A percentile compares a stretch with the other conserved stretches of the same genome.
phyloP scores from a whole-genome alignment of 768 basidiomycete genomes.

The Scleroderma citrinum region DNA sequence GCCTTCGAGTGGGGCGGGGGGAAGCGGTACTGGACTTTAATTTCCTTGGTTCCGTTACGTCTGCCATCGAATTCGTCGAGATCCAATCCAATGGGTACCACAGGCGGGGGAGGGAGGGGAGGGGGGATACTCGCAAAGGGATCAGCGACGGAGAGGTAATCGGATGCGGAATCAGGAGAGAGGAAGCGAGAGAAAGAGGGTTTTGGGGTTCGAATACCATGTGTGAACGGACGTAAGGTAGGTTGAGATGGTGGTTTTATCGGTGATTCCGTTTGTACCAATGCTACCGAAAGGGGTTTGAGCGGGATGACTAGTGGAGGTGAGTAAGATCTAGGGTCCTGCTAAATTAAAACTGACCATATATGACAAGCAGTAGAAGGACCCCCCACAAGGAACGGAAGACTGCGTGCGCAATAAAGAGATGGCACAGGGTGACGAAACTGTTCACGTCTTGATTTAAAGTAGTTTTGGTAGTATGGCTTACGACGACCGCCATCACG shows the following conservation, averaged over 20 bases:
- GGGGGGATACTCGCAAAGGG: slow-evolving; percentile 27
- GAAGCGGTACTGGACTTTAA: slow-evolving; percentile 26
- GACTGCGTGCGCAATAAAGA: slow-evolving; percentile 16
- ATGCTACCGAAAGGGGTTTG: slow-evolving; percentile 6
- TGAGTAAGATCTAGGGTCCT: background rate
- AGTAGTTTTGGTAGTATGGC: background rate
- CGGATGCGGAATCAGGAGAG: slow-evolving; percentile 22
- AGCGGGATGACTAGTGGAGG: slow-evolving; percentile 17
- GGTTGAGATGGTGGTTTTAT: background rate
- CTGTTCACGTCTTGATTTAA: background rate
- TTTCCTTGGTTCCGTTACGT: slow-evolving; percentile 19
- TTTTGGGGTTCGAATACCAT: slow-evolving; percentile 11
- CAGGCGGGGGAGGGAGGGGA: slow-evolving; percentile 25
- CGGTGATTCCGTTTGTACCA: background rate
- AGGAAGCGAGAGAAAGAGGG: slow-evolving; percentile 15
- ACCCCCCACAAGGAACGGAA: slow-evolving; percentile 23
- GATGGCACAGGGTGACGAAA: background rate
- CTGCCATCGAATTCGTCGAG: slow-evolving; percentile 25
- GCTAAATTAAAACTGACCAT: slow-evolving; percentile 14
- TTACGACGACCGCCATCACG: slow-evolving; percentile 8
- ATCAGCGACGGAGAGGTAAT: slow-evolving; percentile 30
- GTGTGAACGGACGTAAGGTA: background rate
- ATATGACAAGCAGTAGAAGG: slow-evolving; percentile 11
- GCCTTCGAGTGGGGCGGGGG: slow-evolving; percentile 27
- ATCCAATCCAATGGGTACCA: slow-evolving; percentile 22